Percentiles rank a stretch among this genome's conserved stretches.
These are phyloP conservation scores for Monosporozyma servazzii DNA, from an alignment of 805 yeast genomes.

Conservation along the genomic window DNA sequence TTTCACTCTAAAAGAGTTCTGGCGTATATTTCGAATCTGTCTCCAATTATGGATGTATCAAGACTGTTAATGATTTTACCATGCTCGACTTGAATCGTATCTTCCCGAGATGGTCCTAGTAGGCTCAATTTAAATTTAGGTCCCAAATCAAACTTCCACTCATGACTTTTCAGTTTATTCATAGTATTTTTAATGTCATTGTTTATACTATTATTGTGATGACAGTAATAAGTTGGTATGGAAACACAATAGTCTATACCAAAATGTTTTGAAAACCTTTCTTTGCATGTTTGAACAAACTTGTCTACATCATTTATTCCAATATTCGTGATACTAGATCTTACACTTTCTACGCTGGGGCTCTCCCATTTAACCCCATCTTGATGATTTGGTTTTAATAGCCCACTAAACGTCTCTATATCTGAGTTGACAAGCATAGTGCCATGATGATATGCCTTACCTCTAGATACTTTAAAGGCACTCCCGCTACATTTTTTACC, in stretches of 20 bases:
- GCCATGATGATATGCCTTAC: constrained; percentile 88
- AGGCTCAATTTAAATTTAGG: constrained; percentile 60
- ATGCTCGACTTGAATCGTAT: neutral
- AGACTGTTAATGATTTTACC: neutral
- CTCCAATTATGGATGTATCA: neutral
- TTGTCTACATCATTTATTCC: constrained; percentile 34
- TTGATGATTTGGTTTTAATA: constrained; percentile 41
- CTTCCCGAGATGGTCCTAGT: constrained; percentile 14
- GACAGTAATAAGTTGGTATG: constrained; percentile 23
- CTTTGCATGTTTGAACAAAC: constrained; percentile 22
- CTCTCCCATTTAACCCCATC: constrained; percentile 38
- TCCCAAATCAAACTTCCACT: constrained; percentile 69
- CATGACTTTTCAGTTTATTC: constrained; percentile 44
- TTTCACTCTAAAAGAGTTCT: neutral
- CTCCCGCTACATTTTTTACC: constrained; percentile 77
- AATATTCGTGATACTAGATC: constrained; percentile 69
- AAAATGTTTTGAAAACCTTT: constrained; percentile 16
- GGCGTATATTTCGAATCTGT: neutral
- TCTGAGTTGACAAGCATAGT: constrained; percentile 77
- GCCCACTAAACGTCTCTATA: constrained; percentile 47
- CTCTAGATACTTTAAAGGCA: constrained; percentile 77
- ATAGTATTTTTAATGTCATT: constrained; percentile 35
- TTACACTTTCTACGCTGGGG: constrained; percentile 64
- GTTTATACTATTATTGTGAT: constrained; percentile 24
- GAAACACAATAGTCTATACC: constrained; percentile 17